phyloP scores from a whole-genome alignment of 2,329 filamentous ascomycete genomes.

The Dendrostoma leiphaemia region DNA sequence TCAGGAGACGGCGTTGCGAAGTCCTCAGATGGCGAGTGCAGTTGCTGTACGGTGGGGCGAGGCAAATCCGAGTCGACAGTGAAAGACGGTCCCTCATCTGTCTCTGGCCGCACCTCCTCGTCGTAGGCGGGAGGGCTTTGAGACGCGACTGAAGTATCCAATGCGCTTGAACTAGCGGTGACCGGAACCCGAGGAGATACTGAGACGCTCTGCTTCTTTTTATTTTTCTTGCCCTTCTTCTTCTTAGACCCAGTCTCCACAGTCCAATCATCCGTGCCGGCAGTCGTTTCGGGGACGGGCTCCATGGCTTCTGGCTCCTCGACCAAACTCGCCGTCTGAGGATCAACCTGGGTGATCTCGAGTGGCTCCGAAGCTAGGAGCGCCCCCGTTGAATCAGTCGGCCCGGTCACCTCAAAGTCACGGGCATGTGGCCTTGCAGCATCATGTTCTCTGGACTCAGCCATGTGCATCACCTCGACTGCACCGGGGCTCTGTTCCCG shows the following conservation, averaged over 20 bases:
- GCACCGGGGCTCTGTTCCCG: conserved; percentile 1
- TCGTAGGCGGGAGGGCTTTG: background rate
- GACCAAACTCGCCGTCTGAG: conserved; percentile 18
- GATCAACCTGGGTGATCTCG: background rate
- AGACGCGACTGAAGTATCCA: background rate
- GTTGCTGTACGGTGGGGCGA: background rate
- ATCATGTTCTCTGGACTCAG: background rate
- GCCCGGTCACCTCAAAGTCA: background rate
- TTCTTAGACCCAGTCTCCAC: conserved; percentile 25
- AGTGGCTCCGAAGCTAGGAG: background rate
- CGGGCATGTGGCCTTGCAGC: background rate
- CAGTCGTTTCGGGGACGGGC: conserved; percentile 13
- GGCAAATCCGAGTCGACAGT: background rate
- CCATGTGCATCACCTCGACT: background rate
- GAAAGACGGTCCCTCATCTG: background rate
- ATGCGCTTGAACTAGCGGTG: background rate
- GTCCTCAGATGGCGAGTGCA: too few relatives aligned
- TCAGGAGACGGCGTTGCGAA: too few relatives aligned
- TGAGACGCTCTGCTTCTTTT: conserved; percentile 29
- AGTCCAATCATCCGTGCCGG: conserved; percentile 26
- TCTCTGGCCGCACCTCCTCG: background rate
- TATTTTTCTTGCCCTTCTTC: conserved; percentile 32
- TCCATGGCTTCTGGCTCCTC: conserved; percentile 19
- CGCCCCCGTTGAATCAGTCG: background rate
- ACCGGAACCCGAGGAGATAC: background rate